These are phyloP conservation scores for Neckera pumila DNA, from an alignment of 225 moss, liverwort and hornwort genomes.

Conservation along the genomic window DNA sequence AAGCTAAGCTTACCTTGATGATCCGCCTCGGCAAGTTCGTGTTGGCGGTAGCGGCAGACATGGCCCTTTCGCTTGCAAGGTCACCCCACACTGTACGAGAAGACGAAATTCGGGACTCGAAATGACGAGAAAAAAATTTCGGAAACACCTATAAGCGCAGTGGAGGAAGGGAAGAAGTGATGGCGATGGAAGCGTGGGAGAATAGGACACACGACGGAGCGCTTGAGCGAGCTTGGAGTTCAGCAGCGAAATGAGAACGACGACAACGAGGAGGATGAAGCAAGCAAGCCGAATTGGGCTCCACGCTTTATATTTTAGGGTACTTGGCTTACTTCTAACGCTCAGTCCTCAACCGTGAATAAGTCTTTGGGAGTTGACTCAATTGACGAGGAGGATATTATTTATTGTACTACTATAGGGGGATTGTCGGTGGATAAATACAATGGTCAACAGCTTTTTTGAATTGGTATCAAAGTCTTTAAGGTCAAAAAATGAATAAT, in stretches of 20 bases:
- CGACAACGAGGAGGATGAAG: background rate
- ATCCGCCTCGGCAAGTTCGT: slow-evolving; percentile 92
- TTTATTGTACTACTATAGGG: background rate
- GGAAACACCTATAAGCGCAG: background rate
- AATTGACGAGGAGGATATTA: background rate
- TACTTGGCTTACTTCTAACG: slow-evolving; percentile 20
- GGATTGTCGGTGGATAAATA: background rate
- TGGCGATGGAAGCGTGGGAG: background rate
- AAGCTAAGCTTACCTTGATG: slow-evolving; percentile 43
- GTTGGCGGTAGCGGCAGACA: slow-evolving; percentile 90
- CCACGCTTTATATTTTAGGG: background rate
- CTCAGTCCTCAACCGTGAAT: background rate
- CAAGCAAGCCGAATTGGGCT: background rate
- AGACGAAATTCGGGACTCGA: background rate
- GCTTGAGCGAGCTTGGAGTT: background rate
- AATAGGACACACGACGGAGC: background rate
- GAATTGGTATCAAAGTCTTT: background rate
- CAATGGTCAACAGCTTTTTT: background rate
- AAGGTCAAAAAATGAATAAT: background rate
- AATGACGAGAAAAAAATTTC: background rate
- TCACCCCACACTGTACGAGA: background rate
- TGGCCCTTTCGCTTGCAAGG: background rate
- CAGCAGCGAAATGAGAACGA: background rate
- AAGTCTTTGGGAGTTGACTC: background rate
- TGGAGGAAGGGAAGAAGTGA: background rate